A percentile compares a stretch with the other conserved stretches of the same genome.
phyloP scores from a whole-genome alignment of 108 stramenopile genomes.

The Mediolabrus comicus region DNA sequence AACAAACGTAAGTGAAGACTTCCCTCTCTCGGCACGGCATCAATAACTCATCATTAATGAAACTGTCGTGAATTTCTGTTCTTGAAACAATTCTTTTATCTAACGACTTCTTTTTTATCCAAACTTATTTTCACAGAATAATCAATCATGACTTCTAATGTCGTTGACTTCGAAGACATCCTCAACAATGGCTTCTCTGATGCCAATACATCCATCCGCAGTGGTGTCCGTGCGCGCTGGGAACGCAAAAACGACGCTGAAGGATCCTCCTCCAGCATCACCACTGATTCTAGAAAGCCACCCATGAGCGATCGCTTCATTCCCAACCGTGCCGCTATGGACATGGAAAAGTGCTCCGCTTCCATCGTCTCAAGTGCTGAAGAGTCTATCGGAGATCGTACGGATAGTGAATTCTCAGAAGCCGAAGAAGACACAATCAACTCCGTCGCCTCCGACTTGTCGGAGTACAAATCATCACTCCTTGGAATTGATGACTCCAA shows the following conservation, averaged over 20 bases:
- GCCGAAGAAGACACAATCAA: conserved; percentile 52
- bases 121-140: conserved; percentile 2
- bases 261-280: conserved; percentile 10
- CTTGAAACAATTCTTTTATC: too few relatives aligned
- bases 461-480: conserved; percentile 56
- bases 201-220: conserved; percentile 73
- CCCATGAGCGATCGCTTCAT: conserved; percentile 57
- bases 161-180: conserved; percentile 84
- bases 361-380: conserved; percentile 46
- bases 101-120: too few relatives aligned
- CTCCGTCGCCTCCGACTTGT: conserved; percentile 53
- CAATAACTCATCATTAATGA: too few relatives aligned
- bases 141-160: conserved; percentile 71
- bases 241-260: conserved; percentile 62
- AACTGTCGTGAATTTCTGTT: too few relatives aligned
- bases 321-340: conserved; percentile 71
- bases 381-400: conserved; percentile 42
- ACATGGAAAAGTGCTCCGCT: conserved; percentile 71
- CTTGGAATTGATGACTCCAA: conserved; percentile 69
- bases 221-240: conserved; percentile 80
- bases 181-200: conserved; percentile 85
- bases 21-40: too few relatives aligned
- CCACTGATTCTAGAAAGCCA: conserved; percentile 31
- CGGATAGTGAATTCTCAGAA: conserved; percentile 87
- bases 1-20: too few relatives aligned